A percentile compares a stretch with the other conserved stretches of the same genome.
These are phyloP conservation scores for Calocera viscosa DNA, from an alignment of 768 basidiomycete genomes.

Conservation along the genomic window DNA sequence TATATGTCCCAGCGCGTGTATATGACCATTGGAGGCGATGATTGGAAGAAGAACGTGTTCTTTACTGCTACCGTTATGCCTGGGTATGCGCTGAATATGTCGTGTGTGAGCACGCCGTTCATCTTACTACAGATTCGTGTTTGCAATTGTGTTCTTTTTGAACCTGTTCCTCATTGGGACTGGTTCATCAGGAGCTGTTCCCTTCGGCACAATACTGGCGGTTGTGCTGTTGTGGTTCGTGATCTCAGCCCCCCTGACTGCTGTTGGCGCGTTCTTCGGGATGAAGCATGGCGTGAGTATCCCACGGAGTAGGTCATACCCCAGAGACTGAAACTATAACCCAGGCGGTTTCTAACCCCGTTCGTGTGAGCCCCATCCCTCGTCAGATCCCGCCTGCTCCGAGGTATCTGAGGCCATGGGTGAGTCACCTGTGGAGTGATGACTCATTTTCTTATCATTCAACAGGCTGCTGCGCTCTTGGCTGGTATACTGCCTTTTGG, in stretches of 20 bases:
- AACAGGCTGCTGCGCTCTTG: conserved; percentile 58
- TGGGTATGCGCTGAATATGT: conserved; percentile 44
- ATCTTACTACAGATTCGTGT: conserved; percentile 49
- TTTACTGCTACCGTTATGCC: conserved; percentile 81
- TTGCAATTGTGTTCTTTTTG: conserved; percentile 74
- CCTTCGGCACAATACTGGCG: conserved; percentile 82
- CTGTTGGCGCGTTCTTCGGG: conserved; percentile 76
- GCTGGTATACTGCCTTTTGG: conserved; percentile 88
- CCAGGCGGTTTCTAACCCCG: conserved; percentile 66
- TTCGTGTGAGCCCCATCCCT: conserved; percentile 83
- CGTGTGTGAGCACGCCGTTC: too few relatives aligned
- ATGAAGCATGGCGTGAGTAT: conserved; percentile 66
- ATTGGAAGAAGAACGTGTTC: conserved; percentile 72
- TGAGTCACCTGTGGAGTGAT: conserved; percentile 26
- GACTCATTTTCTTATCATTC: conserved; percentile 12
- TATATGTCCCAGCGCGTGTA: conserved; percentile 80
- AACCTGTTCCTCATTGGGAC: conserved; percentile 78
- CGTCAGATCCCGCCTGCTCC: conserved; percentile 87
- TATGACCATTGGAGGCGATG: conserved; percentile 60
- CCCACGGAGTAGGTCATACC: background rate
- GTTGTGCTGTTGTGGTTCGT: conserved; percentile 85
- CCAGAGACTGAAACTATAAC: conserved; percentile 1
- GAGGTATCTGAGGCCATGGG: conserved; percentile 73
- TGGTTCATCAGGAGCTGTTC: conserved; percentile 88
- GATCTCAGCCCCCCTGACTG: conserved; percentile 80